Base-by-base conservation (phyloP, 1,284 basidiomycete species). In the Ceratobasidium papillatum region DNA sequence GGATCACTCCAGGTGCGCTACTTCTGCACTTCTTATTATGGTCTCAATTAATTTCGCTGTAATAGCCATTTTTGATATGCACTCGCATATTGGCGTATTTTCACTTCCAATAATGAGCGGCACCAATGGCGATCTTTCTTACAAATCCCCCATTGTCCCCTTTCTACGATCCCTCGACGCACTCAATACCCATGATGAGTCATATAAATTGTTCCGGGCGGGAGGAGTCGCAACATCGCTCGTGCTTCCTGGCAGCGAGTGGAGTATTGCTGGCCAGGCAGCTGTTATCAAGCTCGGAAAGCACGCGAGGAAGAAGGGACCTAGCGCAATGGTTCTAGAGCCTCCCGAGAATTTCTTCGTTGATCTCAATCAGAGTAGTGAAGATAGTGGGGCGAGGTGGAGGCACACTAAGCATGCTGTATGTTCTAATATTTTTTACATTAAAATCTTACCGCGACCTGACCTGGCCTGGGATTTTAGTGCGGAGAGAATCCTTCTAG, bases 1-100 rank as follows among this genome's bases (percentile, higher is more conserved):
- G 84, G 84, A 79, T 86, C 25, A 84, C 84, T 0, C 84, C 84
- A 22, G 84, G 84, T 78, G 76, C 79, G 66, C 75, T 34, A 17
- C 1, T 34, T 12, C 5, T 22, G 34, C 22, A 45, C 25, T 17
- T 22, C 14, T 22, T 27, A 47, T 43, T 11, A 25, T 2, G 22
- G 12, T n/a, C n/a, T 36, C 8, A 12, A 36, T 22, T 65, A 36
- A 65, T 51, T 1, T 12, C 8, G 34, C n/a, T 38, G 7, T 62
- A 36, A 22, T 34, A 76, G 76, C 71, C 1, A 86, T 91, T 65
- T 90, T 94, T 47, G 92, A 94, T 80, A 83, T 94, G 76, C 90
- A 96, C 81, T 92, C 92, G 1, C 94, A 95, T 80, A 82, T 94
- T 25, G 94, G 92, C 0, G 83, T 95, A 7, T 17, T 19, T 7